A percentile compares a stretch with the other conserved stretches of the same genome.
phyloP scores from a whole-genome alignment of 2,329 filamentous ascomycete species.

The Sclerotinia sclerotiorum region DNA sequence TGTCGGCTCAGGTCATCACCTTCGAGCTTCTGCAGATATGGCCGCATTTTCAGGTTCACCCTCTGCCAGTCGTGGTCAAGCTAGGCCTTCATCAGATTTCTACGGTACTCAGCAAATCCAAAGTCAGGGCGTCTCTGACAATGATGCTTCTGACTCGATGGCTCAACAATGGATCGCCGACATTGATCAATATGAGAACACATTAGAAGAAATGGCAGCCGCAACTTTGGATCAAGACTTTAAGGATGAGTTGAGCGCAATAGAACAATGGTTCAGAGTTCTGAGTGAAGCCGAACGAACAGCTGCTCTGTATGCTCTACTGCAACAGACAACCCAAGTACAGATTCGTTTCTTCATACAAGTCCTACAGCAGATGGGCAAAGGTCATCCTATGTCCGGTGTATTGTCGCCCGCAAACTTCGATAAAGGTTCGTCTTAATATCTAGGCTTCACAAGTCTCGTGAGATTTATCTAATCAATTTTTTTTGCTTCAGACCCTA shows the following conservation, averaged over 20 bases:
- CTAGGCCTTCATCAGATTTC: constrained; percentile 93
- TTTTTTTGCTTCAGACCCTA: constrained; percentile 67
- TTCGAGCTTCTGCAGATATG: constrained; percentile 96
- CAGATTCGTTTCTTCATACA: constrained; percentile 99
- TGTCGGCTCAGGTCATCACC: constrained; percentile 75
- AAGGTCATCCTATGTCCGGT: constrained; percentile 95
- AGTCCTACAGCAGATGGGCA: constrained; percentile 97
- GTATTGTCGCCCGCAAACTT: constrained; percentile 93
- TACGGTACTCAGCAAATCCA: constrained; percentile 73
- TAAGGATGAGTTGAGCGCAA: constrained; percentile 97
- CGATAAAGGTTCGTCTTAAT: constrained; percentile 72
- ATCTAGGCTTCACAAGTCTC: background rate
- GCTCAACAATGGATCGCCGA: constrained; percentile 99
- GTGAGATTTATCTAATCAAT: constrained; percentile 23
- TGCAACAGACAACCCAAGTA: constrained; percentile 98
- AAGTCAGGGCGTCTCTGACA: constrained; percentile 66
- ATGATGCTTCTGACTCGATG: constrained; percentile 85
- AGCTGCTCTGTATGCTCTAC: constrained; percentile 87
- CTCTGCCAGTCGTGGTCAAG: constrained; percentile 64
- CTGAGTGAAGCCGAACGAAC: constrained; percentile 95
- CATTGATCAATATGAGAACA: constrained; percentile 99
- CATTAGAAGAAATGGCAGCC: constrained; percentile 96
- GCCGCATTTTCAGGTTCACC: constrained; percentile 71
- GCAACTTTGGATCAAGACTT: constrained; percentile 99
- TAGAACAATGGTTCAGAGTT: constrained; percentile 99